Base-by-base conservation (phyloP, 306 rosid genomes). In the Castanea mollissima region DNA sequence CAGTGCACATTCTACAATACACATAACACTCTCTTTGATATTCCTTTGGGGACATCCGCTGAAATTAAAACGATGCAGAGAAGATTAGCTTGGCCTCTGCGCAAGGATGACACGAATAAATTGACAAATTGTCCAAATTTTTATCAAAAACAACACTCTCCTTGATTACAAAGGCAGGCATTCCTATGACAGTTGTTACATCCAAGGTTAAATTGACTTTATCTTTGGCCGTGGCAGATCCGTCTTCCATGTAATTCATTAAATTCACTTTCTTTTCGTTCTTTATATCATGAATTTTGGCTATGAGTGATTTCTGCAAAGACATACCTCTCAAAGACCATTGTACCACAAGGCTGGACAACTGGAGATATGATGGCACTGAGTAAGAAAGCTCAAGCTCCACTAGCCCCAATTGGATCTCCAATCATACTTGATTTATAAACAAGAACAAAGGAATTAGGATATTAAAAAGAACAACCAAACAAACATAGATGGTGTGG, bases 201-300 rank as follows among this genome's bases (percentile, higher is more conserved):
- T 95, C 79, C 96, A 91, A 89, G 99, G 99, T 65, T 95, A 97
- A 4, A 89, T 95, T 20, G 99, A 95, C 76, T 95, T 95, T 88
- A 95, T 95, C 79, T 95, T 95, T 82, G 98, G 99, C 49, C 97
- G 98, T 18, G 95, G 88, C 62, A 83, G 80, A 89, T 84, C 99
- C 12, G 9, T 84, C 54, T 95, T 84, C 75, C 88, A 85, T 7
- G 97, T 89, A 84, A 74, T 38, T 6, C 44, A 38, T 38, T 38
- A 38, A 38, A 38, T 38, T 38, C 44, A 38, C 44, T 38, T 38
- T 38, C 10, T 38, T 38, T 38, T 38, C 10, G 44, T 38, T 38
- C 44, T 38, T 38, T 38, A 6, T 38, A 1, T 7, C 44, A 38
- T 38, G 44, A 38, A 38, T 38, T 38, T 38, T 38, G 2, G 44